phyloP scores from a whole-genome alignment of 768 basidiomycete species.

The Xerocomellus chrysenteron region DNA sequence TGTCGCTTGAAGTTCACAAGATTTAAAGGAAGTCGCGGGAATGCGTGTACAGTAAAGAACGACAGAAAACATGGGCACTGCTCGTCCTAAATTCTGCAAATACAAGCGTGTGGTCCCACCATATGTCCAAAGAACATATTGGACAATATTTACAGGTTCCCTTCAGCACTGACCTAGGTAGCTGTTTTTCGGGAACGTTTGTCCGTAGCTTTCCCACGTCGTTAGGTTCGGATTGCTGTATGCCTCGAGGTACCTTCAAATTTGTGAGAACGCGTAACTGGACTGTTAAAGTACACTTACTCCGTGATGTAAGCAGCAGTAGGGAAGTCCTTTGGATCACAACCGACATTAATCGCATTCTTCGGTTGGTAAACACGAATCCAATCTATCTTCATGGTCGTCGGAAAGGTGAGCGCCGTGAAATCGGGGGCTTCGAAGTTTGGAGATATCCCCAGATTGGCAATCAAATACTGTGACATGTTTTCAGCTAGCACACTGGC shows the following conservation, averaged over 20 bases:
- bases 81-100: conserved; percentile 16
- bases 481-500: neutral
- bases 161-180: conserved; percentile 58
- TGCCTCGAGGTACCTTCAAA: conserved; percentile 55
- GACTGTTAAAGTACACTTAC: conserved; percentile 35
- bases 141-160: conserved; percentile 3
- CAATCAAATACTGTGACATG: conserved; percentile 66
- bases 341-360: conserved; percentile 73
- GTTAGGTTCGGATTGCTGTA: conserved; percentile 83
- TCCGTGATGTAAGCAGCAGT: conserved; percentile 79
- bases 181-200: conserved; percentile 67
- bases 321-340: conserved; percentile 76
- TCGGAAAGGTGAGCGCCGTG: conserved; percentile 67
- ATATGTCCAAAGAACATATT: conserved; percentile 7
- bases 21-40: neutral
- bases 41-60: conserved; percentile 21
- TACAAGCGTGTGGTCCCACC: conserved; percentile 2
- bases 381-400: conserved; percentile 78
- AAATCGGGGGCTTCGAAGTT: conserved; percentile 80
- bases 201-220: conserved; percentile 64
- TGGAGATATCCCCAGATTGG: conserved; percentile 81
- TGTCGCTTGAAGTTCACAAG: conserved; percentile 2
- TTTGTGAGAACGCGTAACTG: neutral
- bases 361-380: conserved; percentile 87
- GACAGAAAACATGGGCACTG: conserved; percentile 15